These are phyloP conservation scores for Glebionis coronaria DNA, from an alignment of 129 eudicot genomes.

Conservation along the genomic window DNA sequence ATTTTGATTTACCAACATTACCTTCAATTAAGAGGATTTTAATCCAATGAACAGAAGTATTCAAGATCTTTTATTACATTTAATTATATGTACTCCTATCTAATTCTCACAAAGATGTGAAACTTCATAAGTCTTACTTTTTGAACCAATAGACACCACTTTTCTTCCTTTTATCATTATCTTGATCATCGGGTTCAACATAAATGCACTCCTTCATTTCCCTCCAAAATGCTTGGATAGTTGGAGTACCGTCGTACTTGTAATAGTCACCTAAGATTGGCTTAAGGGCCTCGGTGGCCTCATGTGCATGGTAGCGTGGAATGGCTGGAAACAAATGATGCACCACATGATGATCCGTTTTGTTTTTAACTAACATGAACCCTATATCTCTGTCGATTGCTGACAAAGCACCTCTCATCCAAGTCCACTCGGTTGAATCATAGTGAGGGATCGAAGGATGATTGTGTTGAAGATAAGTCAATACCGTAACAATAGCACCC, in stretches of 20 bases:
- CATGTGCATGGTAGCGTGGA: conserved; percentile 34
- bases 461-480: conserved; percentile 27
- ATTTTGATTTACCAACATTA: too few relatives aligned
- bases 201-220: conserved; percentile 35
- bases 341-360: conserved; percentile 24
- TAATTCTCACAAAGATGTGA: too few relatives aligned
- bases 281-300: conserved; percentile 24
- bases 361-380: conserved; percentile 21
- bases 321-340: conserved; percentile 33
- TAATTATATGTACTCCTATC: too few relatives aligned
- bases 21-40: too few relatives aligned
- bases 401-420: conserved; percentile 27
- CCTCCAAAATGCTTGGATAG: conserved; percentile 32
- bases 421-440: conserved; percentile 24
- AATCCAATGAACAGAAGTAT: too few relatives aligned
- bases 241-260: conserved; percentile 28
- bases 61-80: too few relatives aligned
- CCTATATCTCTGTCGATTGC: conserved; percentile 32
- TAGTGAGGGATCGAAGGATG: conserved; percentile 28
- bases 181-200: conserved; percentile 21
- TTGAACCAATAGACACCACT: conserved; percentile 24
- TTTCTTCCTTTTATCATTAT: conserved; percentile 5
- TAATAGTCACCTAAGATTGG: conserved; percentile 32
- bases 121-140: neutral
- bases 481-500: neutral